Conservation (phyloP, 2,329 filamentous ascomycete species). For the Aureobasidium musti region DNA sequence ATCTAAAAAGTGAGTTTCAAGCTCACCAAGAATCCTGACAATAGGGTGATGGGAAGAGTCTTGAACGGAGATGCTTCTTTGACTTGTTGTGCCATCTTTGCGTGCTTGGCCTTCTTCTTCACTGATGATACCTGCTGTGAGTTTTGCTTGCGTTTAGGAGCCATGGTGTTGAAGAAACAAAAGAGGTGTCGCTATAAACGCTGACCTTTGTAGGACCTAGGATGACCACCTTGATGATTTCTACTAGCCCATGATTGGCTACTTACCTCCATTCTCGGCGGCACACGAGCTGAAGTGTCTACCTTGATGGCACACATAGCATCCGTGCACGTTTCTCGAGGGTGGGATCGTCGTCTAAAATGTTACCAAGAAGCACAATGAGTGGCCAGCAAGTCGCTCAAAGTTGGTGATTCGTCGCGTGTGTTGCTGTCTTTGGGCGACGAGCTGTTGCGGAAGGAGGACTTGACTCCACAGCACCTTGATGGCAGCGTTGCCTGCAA, state of each 20-base stretch:
- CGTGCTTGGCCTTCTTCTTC: slow-evolving; percentile 18
- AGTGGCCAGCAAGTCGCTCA: slow-evolving; percentile 10
- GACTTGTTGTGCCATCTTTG: slow-evolving; percentile 21
- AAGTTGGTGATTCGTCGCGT: neutral
- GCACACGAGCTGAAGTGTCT: neutral
- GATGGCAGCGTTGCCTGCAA: neutral
- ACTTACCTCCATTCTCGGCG: neutral
- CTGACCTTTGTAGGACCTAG: neutral
- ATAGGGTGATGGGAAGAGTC: slow-evolving; percentile 60
- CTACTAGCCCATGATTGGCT: slow-evolving; percentile 17
- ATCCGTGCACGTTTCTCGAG: neutral
- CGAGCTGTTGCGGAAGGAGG: neutral
- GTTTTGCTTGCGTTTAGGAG: slow-evolving; percentile 26
- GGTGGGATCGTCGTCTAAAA: neutral
- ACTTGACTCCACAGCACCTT: slow-evolving; percentile 13
- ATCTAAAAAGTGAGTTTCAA: no score
- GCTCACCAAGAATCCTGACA: slow-evolving; percentile 62
- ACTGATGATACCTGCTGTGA: neutral
- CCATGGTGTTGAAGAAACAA: neutral
- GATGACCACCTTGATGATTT: slow-evolving; percentile 28
- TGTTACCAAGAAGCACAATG: neutral
- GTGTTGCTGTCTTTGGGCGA: neutral
- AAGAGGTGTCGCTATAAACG: slow-evolving; percentile 5
- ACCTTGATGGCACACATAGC: slow-evolving; percentile 21
- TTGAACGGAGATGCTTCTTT: slow-evolving; percentile 31